Conservation (phyloP, 176 grass and related monocot genomes). For the Eremochloa ophiuroides region DNA sequence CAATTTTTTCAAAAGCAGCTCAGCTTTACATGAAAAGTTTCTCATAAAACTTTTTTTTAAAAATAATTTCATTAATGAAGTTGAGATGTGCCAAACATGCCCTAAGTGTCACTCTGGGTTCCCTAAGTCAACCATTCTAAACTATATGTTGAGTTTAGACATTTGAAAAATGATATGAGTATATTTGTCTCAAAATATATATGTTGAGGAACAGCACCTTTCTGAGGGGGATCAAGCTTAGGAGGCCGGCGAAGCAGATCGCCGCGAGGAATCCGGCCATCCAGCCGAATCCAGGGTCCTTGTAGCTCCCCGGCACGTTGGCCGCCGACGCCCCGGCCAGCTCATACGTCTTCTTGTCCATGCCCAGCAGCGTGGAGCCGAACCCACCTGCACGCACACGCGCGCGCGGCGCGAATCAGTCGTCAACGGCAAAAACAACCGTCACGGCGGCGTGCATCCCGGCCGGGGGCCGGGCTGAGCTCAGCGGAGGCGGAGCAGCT, state of each 20-base stretch:
- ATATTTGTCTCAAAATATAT: too few species aligned
- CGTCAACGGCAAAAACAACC: neutral
- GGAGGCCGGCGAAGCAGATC: conserved; percentile 68
- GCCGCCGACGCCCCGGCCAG: conserved; percentile 55
- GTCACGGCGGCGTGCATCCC: neutral
- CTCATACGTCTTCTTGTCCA: conserved; percentile 93
- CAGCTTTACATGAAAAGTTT: too few species aligned
- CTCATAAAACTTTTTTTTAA: too few species aligned
- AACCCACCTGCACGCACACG: conserved; percentile 62
- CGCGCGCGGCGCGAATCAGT: neutral
- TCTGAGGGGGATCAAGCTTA: conserved; percentile 76
- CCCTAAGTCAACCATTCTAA: neutral
- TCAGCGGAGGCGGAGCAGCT: neutral
- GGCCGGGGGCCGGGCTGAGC: neutral
- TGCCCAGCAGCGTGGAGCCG: conserved; percentile 68
- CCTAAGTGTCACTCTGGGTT: neutral
- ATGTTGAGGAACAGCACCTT: conserved; percentile 40
- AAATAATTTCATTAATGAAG: too few species aligned
- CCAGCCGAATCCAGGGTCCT: conserved; percentile 83
- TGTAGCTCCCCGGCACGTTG: conserved; percentile 83
- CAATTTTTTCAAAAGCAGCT: too few species aligned
- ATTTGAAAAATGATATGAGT: neutral
- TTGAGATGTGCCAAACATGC: too few species aligned
- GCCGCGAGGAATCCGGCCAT: conserved; percentile 63
- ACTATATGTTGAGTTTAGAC: neutral